phyloP scores from a whole-genome alignment of 108 stramenopile species.

The Fragilariopsis cylindrus region DNA sequence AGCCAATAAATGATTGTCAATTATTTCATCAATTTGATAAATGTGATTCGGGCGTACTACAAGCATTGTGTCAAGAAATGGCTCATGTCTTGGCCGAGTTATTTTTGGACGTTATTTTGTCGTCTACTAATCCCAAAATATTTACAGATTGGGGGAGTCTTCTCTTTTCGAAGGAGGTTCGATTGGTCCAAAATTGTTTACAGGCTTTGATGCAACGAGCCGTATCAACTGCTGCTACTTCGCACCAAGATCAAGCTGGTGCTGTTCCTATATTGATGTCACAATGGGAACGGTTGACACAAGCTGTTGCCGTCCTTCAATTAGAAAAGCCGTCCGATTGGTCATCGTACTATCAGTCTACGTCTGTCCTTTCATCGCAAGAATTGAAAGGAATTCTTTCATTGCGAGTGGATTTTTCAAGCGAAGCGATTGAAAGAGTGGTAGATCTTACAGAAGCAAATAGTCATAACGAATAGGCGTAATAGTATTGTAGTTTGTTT shows the following conservation, averaged over 20 bases:
- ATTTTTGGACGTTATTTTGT: constrained; percentile 49
- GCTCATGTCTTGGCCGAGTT: constrained; percentile 52
- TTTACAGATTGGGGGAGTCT: constrained; percentile 87
- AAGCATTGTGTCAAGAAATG: constrained; percentile 43
- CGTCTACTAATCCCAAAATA: constrained; percentile 36
- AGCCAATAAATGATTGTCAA: constrained; percentile 52
- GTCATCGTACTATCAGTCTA: constrained; percentile 43
- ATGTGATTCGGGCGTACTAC: constrained; percentile 60
- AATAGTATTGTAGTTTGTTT: too few species aligned
- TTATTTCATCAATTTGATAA: constrained; percentile 62
- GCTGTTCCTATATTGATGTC: constrained; percentile 34
- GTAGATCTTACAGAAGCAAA: background rate
- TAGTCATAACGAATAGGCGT: too few species aligned
- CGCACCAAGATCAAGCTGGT: constrained; percentile 8
- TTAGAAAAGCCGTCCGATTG: constrained; percentile 84
- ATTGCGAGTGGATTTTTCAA: constrained; percentile 70
- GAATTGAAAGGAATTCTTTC: constrained; percentile 56
- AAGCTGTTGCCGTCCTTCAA: constrained; percentile 73
- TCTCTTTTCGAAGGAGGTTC: constrained; percentile 83
- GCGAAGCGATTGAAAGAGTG: constrained; percentile 35
- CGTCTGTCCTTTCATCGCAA: constrained; percentile 52
- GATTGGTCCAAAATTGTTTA: constrained; percentile 60
- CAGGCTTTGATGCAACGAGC: constrained; percentile 30
- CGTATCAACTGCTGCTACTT: constrained; percentile 25
- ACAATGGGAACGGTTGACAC: constrained; percentile 71